These are phyloP conservation scores for Penstemon eatonii DNA, from an alignment of 257 asterid species.

Conservation along the genomic window DNA sequence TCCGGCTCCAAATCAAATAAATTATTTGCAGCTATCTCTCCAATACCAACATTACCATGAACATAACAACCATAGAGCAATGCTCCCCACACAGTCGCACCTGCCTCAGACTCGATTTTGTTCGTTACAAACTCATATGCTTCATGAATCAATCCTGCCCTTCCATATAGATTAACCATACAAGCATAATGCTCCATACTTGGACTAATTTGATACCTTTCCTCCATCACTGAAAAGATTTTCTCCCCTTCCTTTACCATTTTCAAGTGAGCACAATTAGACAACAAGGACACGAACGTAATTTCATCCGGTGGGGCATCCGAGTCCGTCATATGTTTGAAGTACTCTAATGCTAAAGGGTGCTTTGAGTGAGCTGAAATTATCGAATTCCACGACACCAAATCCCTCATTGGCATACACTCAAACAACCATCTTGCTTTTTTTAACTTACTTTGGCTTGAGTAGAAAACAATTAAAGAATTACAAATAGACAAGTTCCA, in stretches of 20 bases:
- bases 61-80: slow-evolving; percentile 74
- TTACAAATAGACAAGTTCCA: slow-evolving; percentile 54
- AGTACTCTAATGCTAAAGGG: slow-evolving; percentile 53
- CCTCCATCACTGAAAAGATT: slow-evolving; percentile 50
- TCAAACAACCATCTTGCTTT: slow-evolving; percentile 56
- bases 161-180: slow-evolving; percentile 80
- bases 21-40: slow-evolving; percentile 57
- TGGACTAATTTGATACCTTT: slow-evolving; percentile 48
- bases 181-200: slow-evolving; percentile 77
- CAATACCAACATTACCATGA: slow-evolving; percentile 56
- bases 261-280: slow-evolving; percentile 66
- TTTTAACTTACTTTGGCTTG: slow-evolving; percentile 32
- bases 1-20: slow-evolving; percentile 82
- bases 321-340: slow-evolving; percentile 43
- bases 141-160: slow-evolving; percentile 54
- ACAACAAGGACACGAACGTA: slow-evolving; percentile 67
- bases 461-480: slow-evolving; percentile 64
- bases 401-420: slow-evolving; percentile 57
- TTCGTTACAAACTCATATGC: slow-evolving; percentile 53
- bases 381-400: slow-evolving; percentile 81
- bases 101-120: slow-evolving; percentile 58
- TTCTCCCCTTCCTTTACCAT: slow-evolving; percentile 65
- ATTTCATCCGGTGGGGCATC: slow-evolving; percentile 47
- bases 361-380: slow-evolving; percentile 70
- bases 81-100: slow-evolving; percentile 90